Evolutionary conservation across 2,329 filamentous ascomycete species (phyloP).

Genomic region (Cordyceps cicadae): DNA sequence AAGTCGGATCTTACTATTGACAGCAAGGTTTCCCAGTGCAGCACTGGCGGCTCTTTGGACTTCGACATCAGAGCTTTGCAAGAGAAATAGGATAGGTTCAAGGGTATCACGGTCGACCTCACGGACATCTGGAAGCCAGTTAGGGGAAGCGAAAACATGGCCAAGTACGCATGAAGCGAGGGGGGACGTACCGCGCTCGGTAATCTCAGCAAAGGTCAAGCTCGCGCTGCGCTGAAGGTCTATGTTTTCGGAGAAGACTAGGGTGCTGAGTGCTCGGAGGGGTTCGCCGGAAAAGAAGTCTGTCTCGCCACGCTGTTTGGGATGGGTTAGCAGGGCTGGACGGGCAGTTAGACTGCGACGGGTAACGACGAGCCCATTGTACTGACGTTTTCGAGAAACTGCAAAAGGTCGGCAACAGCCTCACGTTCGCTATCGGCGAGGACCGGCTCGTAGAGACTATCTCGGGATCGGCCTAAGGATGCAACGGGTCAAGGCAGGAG

Average conservation of each 20-base stretch:
- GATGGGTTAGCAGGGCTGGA: conserved; percentile 17
- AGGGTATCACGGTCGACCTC: conserved; percentile 93
- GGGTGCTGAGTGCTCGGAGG: conserved; percentile 82
- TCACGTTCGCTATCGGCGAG: conserved; percentile 94
- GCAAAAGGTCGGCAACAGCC: conserved; percentile 88
- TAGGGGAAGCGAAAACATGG: conserved; percentile 7
- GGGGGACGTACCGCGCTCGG: conserved; percentile 71
- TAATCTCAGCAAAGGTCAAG: conserved; percentile 97
- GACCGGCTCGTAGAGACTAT: conserved; percentile 76
- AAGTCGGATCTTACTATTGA: conserved; percentile 68
- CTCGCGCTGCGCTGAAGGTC: conserved; percentile 95
- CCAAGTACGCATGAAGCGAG: not conserved
- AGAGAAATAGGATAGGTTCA: conserved; percentile 88
- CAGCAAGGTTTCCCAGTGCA: conserved; percentile 88
- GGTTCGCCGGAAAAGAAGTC: conserved; percentile 98
- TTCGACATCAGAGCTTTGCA: conserved; percentile 93
- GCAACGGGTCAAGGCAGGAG: conserved; percentile 9
- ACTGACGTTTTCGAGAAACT: conserved; percentile 91
- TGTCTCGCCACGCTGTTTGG: conserved; percentile 74
- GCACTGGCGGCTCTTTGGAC: conserved; percentile 95
- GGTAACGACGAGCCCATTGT: not conserved
- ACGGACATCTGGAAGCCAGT: conserved; percentile 67
- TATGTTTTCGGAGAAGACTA: conserved; percentile 98
- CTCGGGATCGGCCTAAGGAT: conserved; percentile 59
- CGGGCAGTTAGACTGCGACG: not conserved